Evolutionary conservation across 208 protist genomes (phyloP).

Genomic region (Crithidia fasciculata): DNA sequence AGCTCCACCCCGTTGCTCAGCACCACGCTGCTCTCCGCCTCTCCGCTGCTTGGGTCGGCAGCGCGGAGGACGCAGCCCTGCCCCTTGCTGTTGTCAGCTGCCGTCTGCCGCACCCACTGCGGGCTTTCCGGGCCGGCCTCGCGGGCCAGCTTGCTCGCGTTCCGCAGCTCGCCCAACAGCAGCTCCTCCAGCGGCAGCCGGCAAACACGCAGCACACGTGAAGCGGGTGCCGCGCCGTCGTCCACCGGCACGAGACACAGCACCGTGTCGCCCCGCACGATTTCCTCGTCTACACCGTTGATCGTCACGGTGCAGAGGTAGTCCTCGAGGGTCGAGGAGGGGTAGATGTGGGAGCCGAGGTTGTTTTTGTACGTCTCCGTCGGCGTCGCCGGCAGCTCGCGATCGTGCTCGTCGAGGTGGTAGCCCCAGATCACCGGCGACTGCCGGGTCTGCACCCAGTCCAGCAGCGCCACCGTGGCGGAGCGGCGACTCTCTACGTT

Average conservation of each 20-base stretch:
- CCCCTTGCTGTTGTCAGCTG: neutral
- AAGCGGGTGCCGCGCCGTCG: neutral
- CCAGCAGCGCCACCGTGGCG: slow-evolving; percentile 33
- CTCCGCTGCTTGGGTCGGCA: neutral
- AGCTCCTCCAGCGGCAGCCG: slow-evolving; percentile 60
- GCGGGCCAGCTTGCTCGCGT: slow-evolving; percentile 54
- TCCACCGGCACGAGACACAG: slow-evolving; percentile 6
- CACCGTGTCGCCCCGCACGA: slow-evolving; percentile 15
- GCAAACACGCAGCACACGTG: slow-evolving; percentile 42
- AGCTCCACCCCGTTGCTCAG: slow-evolving; percentile 20
- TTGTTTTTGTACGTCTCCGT: slow-evolving; percentile 10
- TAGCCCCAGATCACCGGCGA: slow-evolving; percentile 24
- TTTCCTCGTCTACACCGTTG: slow-evolving; percentile 13
- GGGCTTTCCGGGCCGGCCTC: slow-evolving; percentile 39
- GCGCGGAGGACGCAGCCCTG: slow-evolving; percentile 16
- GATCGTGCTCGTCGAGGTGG: slow-evolving; percentile 20
- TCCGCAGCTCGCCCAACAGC: slow-evolving; percentile 59
- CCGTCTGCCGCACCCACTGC: slow-evolving; percentile 55
- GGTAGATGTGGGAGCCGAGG: slow-evolving; percentile 3
- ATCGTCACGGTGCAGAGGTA: slow-evolving; percentile 22
- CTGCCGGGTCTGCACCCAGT: slow-evolving; percentile 20
- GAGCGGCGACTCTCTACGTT: slow-evolving; percentile 30
- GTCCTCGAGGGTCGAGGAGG: slow-evolving; percentile 10
- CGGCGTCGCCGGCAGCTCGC: slow-evolving; percentile 10
- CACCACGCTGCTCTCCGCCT: neutral